These are phyloP conservation scores for Isabelozyma gotoi DNA, from an alignment of 805 yeast species.

Conservation along the genomic window DNA sequence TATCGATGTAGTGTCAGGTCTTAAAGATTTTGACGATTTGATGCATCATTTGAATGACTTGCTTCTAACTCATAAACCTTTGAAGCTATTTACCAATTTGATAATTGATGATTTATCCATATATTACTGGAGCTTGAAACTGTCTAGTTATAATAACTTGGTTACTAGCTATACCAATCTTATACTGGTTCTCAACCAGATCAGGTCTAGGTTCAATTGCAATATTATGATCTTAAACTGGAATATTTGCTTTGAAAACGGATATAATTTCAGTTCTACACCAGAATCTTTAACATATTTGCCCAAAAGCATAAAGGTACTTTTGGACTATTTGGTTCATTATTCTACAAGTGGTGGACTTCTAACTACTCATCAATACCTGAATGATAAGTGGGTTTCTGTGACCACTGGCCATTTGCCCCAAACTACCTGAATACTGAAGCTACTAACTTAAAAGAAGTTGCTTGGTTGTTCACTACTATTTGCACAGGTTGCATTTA, in stretches of 20 bases:
- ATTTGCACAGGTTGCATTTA: no score
- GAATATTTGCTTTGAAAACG: constrained; percentile 29
- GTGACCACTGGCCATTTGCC: no score
- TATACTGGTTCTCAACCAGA: constrained; percentile 2
- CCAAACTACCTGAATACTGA: no score
- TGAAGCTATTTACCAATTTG: constrained; percentile 15
- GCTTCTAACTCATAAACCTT: background rate
- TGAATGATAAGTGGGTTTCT: background rate
- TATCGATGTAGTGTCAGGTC: background rate
- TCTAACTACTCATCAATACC: background rate
- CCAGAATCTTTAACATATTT: background rate
- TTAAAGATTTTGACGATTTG: background rate
- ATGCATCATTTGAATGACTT: background rate
- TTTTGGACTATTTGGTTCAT: background rate
- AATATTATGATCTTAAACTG: constrained; percentile 25
- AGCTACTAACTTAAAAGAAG: no score
- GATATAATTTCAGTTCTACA: constrained; percentile 9
- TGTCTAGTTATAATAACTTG: background rate
- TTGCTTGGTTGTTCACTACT: no score
- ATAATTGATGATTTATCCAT: constrained; percentile 33
- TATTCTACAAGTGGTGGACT: background rate
- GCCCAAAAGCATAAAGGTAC: background rate
- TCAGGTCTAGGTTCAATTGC: constrained; percentile 17
- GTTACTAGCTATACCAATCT: background rate
- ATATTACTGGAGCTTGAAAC: constrained; percentile 31